Percentiles rank a stretch among this genome's conserved stretches.
Evolutionary conservation across 495 filamentous ascomycete genomes (phyloP).

Genomic region (Sordaria brevicollis): DNA sequence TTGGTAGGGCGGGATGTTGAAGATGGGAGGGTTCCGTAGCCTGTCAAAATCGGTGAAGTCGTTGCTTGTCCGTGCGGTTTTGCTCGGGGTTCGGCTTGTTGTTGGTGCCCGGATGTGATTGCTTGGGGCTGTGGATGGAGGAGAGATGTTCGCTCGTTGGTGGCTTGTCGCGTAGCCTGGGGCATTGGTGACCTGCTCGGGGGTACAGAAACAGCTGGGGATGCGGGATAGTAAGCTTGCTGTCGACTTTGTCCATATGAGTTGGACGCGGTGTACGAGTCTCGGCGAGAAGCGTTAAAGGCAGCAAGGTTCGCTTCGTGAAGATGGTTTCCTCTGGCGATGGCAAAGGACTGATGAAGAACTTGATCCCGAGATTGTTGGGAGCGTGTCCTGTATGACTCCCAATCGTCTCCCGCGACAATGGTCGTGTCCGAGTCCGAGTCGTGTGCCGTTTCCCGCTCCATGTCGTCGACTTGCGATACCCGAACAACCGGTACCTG

Average conservation of each 20-base stretch:
- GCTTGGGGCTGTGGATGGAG: not conserved
- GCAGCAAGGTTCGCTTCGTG: not conserved
- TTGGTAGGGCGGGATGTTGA: too few species aligned
- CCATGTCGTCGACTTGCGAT: not conserved
- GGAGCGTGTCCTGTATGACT: not conserved
- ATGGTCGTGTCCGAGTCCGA: not conserved
- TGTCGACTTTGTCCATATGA: not conserved
- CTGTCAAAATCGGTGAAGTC: not conserved
- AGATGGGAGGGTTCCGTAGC: not conserved
- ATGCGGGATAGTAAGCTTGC: not conserved
- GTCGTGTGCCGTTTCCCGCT: not conserved
- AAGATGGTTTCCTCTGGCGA: not conserved
- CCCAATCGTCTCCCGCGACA: not conserved
- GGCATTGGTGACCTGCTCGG: not conserved
- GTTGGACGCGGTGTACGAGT: not conserved
- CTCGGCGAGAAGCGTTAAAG: not conserved
- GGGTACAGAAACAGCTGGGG: not conserved
- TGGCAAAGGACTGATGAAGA: not conserved
- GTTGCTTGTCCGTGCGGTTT: not conserved
- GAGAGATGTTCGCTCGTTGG: not conserved
- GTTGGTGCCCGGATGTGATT: not conserved
- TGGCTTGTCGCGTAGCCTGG: not conserved
- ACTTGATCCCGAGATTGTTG: not conserved
- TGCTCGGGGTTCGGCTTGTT: not conserved
- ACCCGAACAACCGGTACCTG: not conserved